A percentile compares a stretch with the other conserved stretches of the same genome.
These are phyloP conservation scores for Candolleomyces eurysporus DNA, from an alignment of 768 basidiomycete genomes.

Conservation along the genomic window DNA sequence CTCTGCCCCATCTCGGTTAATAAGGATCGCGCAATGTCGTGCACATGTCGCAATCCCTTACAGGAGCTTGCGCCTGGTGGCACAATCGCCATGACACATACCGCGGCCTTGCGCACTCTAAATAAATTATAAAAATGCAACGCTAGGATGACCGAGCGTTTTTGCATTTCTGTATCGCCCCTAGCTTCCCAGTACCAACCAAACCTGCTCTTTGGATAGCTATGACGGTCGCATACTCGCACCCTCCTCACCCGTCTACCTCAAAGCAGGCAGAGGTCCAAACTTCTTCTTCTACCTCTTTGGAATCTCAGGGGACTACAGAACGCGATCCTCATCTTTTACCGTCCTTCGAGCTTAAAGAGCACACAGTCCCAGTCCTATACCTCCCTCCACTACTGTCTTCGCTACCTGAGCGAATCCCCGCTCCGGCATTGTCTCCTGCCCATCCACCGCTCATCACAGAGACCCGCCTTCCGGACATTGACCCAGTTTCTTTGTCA, in stretches of 20 bases:
- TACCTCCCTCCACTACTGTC: constrained; percentile 87
- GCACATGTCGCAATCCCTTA: constrained; percentile 9
- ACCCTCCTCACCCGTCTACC: constrained; percentile 31
- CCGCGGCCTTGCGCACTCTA: too few relatives aligned
- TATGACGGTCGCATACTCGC: constrained; percentile 27
- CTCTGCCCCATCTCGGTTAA: not conserved
- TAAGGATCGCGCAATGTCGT: constrained; percentile 8
- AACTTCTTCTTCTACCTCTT: constrained; percentile 1
- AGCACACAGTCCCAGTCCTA: constrained; percentile 49
- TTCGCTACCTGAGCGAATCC: constrained; percentile 53
- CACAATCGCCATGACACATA: not conserved
- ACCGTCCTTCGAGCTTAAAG: constrained; percentile 47
- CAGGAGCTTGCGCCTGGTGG: not conserved
- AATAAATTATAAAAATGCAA: too few relatives aligned
- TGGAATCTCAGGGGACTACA: constrained; percentile 11
- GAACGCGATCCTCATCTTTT: constrained; percentile 52
- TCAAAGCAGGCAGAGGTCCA: not conserved
- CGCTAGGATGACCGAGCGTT: not conserved
- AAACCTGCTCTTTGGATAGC: not conserved
- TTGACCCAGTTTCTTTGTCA: constrained; percentile 81
- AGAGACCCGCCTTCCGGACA: constrained; percentile 75
- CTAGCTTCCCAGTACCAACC: not conserved
- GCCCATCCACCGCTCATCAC: constrained; percentile 49
- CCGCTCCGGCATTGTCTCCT: constrained; percentile 19
- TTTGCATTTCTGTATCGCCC: not conserved